Evolutionary conservation across 2,329 filamentous ascomycete species (phyloP).

Genomic region (Triangularia setosa): DNA sequence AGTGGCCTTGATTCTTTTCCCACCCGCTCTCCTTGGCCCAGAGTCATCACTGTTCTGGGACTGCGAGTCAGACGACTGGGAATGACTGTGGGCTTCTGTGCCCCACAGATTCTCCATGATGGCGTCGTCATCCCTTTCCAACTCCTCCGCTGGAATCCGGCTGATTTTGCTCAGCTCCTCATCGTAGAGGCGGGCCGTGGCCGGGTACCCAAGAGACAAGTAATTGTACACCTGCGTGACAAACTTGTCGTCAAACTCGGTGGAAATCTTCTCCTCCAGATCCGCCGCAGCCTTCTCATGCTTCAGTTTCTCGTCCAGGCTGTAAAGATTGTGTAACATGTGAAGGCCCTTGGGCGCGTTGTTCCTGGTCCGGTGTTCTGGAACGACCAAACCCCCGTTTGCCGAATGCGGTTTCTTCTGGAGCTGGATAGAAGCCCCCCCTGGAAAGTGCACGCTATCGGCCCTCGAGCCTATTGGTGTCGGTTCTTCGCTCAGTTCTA

Average conservation of each 20-base stretch:
- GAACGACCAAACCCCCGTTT: conserved; percentile 3
- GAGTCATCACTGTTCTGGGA: neutral
- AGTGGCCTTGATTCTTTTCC: conserved; percentile 47
- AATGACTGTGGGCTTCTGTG: conserved; percentile 3
- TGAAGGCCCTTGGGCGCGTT: conserved; percentile 42
- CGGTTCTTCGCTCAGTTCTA: conserved; percentile 41
- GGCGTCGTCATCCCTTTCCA: conserved; percentile 65
- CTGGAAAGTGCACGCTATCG: conserved; percentile 5
- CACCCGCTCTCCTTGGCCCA: neutral
- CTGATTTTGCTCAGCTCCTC: conserved; percentile 81
- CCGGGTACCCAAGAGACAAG: conserved; percentile 85
- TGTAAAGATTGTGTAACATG: conserved; percentile 48
- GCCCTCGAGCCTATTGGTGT: conserved; percentile 12
- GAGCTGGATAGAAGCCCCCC: neutral
- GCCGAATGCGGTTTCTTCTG: neutral
- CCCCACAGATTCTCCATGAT: conserved; percentile 40
- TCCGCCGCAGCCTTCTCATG: conserved; percentile 49
- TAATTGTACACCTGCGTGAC: conserved; percentile 98
- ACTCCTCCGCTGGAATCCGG: conserved; percentile 61
- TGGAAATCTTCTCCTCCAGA: conserved; percentile 49
- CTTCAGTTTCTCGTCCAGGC: conserved; percentile 48
- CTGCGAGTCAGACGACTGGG: neutral
- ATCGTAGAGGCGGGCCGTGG: conserved; percentile 78
- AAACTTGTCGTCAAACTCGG: conserved; percentile 78
- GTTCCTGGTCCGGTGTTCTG: conserved; percentile 28